phyloP scores from a whole-genome alignment of 2,329 filamentous ascomycete genomes.

The Lecanicillium sp. region DNA sequence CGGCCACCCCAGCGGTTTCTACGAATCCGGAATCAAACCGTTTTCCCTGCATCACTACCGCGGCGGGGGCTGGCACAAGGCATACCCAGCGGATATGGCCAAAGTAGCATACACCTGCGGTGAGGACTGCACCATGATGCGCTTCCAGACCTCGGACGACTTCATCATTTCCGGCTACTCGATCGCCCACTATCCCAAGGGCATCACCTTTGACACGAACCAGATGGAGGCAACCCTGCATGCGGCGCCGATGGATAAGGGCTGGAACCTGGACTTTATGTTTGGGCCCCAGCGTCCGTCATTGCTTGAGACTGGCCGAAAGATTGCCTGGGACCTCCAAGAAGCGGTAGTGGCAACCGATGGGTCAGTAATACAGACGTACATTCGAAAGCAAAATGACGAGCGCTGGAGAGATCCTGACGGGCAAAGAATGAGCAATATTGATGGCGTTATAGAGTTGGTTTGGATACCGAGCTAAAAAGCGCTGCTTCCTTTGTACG shows the following conservation, averaged over 20 bases:
- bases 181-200: conserved; percentile 45
- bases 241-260: conserved; percentile 37
- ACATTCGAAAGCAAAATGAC: conserved; percentile 44
- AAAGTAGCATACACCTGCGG: conserved; percentile 52
- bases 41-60: conserved; percentile 58
- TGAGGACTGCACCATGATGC: conserved; percentile 50
- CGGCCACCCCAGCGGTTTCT: conserved; percentile 54
- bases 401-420: conserved; percentile 40
- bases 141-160: conserved; percentile 45
- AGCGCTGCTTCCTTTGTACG: too few species aligned
- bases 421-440: conserved; percentile 39
- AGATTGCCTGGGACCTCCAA: conserved; percentile 46
- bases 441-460: conserved; percentile 48
- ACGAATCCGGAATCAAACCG: conserved; percentile 52
- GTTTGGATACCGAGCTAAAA: conserved; percentile 40
- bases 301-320: conserved; percentile 38
- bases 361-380: conserved; percentile 43
- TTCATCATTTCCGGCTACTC: conserved; percentile 53
- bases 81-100: conserved; percentile 46
- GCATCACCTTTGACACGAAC: conserved; percentile 39
- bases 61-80: conserved; percentile 47
- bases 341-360: conserved; percentile 39
- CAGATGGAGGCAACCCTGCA: conserved; percentile 46
- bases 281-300: conserved; percentile 40
- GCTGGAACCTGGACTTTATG: conserved; percentile 43